Evolutionary conservation across 106 monocot genomes (phyloP), one percentile per base, ranked within the genome.

Genomic region (Dendrobium officinale): DNA sequence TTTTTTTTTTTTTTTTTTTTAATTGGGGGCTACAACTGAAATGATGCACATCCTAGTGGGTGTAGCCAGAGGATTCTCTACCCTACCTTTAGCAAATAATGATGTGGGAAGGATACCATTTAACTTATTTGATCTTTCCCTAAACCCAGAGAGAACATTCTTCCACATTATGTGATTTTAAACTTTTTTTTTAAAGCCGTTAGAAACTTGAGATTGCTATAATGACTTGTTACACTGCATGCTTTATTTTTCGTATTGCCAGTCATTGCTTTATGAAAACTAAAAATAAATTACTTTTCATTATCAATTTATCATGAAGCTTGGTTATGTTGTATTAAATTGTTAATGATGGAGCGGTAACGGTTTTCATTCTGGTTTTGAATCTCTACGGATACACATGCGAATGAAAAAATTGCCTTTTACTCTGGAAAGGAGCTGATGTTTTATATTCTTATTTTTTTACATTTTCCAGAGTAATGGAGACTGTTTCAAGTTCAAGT

Each of bases 401-500:
- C n/a, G 5, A 58, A 58, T 58, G 18, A 13, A 67, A 67, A 67
- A 27, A 67, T 6, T 9, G 27, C 11, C 67, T 26, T 67, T 67
- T 67, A 67, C 0, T 24, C 10, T 27, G 11, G 7, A 27, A 29
- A 29, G 8, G 27, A 27, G 67, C 5, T 29, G 67, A 67, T 27
- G 26, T 26, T 67, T 26, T 9, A 26, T 67, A 29, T 67, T 67
- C 10, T 27, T 6, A 26, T 67, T 67, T 67, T 67, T 67, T 24
- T 67, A 70, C 33, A 70, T 44, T 44, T 44, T 74, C 8, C 19
- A 74, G 43, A 44, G 15, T 18, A 75, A 75, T 81, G 54, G 37
- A 73, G 74, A 75, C 44, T 13, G 75, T 55, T 29, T 75, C 75
- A 16, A 42, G 41, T 26, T 81, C 81, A 19, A 73, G 42, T 75